These are phyloP conservation scores for Aspergillus carlsbadensis DNA, from an alignment of 495 filamentous ascomycete species.

Conservation along the genomic window DNA sequence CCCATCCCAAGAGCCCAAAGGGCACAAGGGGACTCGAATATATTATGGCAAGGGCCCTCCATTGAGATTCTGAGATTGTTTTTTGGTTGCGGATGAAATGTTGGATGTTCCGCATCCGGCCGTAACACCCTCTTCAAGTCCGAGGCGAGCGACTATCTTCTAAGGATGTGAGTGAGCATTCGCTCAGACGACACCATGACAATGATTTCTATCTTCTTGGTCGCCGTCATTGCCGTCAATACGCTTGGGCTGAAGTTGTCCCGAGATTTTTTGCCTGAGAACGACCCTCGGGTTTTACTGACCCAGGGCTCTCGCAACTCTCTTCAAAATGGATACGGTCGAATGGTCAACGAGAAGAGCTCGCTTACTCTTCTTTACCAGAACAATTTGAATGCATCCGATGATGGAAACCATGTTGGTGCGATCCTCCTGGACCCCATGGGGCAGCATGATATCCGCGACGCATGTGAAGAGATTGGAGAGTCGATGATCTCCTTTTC, in stretches of 20 bases:
- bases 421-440: conserved; percentile 42
- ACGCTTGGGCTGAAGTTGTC: background rate
- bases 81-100: background rate
- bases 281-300: background rate
- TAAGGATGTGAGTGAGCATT: background rate
- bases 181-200: background rate
- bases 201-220: background rate
- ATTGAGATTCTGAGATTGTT: no score
- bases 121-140: background rate
- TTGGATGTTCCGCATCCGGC: background rate
- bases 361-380: conserved; percentile 47
- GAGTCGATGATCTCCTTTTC: conserved; percentile 38
- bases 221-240: background rate
- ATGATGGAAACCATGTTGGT: conserved; percentile 44
- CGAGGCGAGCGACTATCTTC: background rate
- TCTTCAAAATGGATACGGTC: background rate
- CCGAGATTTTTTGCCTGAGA: background rate
- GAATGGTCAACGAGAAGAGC: conserved; percentile 29
- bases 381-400: conserved; percentile 48
- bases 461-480: conserved; percentile 39
- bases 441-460: conserved; percentile 25
- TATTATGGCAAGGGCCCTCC: background rate
- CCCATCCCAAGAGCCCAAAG: background rate
- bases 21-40: background rate
- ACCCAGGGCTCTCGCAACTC: background rate